These are phyloP conservation scores for Prorocentrum cordatum DNA, from an alignment of 169 alveolate species.

Conservation along the genomic window DNA sequence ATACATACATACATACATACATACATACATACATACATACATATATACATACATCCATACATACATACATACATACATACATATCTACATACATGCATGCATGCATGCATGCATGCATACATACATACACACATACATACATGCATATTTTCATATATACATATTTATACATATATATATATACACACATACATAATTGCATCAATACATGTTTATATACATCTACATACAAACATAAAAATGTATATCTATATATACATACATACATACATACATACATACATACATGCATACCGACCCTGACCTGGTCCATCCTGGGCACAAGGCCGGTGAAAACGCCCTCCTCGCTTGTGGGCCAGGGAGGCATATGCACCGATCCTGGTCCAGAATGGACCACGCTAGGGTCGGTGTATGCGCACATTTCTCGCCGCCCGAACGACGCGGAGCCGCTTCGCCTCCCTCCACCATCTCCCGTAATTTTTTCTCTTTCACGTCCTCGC, in stretches of 20 bases:
- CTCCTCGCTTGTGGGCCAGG: too few species aligned
- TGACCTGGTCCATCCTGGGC: too few species aligned
- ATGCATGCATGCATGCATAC: neutral
- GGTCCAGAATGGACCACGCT: too few species aligned
- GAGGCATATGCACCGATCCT: too few species aligned
- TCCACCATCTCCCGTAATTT: too few species aligned
- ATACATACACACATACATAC: neutral
- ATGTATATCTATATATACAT: neutral
- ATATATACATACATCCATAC: neutral
- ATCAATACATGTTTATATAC: neutral
- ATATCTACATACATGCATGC: neutral
- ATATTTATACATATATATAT: neutral
- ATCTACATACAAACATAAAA: neutral
- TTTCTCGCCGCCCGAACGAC: too few species aligned
- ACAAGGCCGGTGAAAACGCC: too few species aligned
- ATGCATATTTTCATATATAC: neutral
- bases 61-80: neutral
- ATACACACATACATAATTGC: neutral
- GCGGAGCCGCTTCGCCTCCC: too few species aligned
- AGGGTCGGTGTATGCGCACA: too few species aligned
- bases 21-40: neutral
- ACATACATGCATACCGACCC: neutral
- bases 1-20: neutral
- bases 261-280: neutral
- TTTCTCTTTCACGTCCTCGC: too few species aligned